Conservation (phyloP, 2,329 filamentous ascomycete genomes). For the Clonostachys chloroleuca region DNA sequence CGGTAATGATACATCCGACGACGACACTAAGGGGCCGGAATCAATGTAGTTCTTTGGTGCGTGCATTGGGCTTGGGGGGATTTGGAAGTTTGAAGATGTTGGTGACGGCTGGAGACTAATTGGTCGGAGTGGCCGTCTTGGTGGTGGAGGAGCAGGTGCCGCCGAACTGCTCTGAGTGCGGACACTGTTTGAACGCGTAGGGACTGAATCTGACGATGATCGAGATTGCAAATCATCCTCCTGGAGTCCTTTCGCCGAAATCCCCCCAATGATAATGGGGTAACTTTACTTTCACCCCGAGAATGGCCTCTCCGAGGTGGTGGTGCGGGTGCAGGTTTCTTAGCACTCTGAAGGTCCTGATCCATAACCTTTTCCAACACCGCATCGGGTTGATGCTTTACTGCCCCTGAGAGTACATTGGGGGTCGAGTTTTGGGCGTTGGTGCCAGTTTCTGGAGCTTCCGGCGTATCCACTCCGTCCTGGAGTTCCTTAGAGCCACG, state of each 20-base stretch:
- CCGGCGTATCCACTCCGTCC: too few species aligned
- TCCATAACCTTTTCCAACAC: slow-evolving; percentile 1
- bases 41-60: too few species aligned
- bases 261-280: too few species aligned
- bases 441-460: too few species aligned
- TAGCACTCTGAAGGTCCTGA: slow-evolving; percentile 25
- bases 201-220: slow-evolving; percentile 44
- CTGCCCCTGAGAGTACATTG: too few species aligned
- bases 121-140: slow-evolving; percentile 38
- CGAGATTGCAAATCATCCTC: slow-evolving; percentile 35
- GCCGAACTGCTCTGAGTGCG: slow-evolving; percentile 26
- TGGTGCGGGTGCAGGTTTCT: slow-evolving; percentile 42
- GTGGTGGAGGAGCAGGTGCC: slow-evolving; percentile 50
- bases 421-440: too few species aligned
- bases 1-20: too few species aligned
- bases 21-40: too few species aligned
- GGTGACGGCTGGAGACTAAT: background rate
- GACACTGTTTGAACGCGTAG: slow-evolving; percentile 39
- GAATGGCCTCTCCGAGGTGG: slow-evolving; percentile 43
- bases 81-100: slow-evolving; percentile 4
- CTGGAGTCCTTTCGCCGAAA: background rate
- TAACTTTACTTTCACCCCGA: background rate
- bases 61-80: background rate
- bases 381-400: too few species aligned
- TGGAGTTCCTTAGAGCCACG: background rate